Evolutionary conservation across 2,329 filamentous ascomycete genomes (phyloP).

Genomic region (Cytospora chrysosperma): DNA sequence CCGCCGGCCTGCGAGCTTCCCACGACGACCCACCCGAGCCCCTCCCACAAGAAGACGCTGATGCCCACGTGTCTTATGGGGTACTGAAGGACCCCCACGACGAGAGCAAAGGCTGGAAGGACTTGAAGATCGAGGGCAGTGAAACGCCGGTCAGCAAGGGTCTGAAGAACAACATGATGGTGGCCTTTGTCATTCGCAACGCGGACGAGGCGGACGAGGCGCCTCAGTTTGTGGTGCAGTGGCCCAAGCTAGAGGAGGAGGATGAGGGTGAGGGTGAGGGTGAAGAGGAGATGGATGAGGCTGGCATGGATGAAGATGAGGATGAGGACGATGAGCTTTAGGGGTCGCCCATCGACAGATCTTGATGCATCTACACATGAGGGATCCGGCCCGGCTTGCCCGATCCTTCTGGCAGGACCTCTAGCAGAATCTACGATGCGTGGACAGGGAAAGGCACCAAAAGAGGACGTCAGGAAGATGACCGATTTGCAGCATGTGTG

Average conservation of each 20-base stretch:
- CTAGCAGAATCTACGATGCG: background rate
- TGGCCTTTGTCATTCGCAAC: slow-evolving; percentile 50
- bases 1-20: slow-evolving; percentile 46
- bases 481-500: background rate
- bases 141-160: slow-evolving; percentile 44
- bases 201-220: slow-evolving; percentile 39
- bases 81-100: slow-evolving; percentile 46
- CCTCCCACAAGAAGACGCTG: slow-evolving; percentile 43
- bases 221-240: slow-evolving; percentile 45
- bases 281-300: slow-evolving; percentile 9
- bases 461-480: background rate
- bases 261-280: slow-evolving; percentile 41
- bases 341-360: background rate
- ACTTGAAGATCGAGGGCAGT: slow-evolving; percentile 38
- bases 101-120: slow-evolving; percentile 49
- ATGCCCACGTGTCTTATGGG: slow-evolving; percentile 46
- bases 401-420: background rate
- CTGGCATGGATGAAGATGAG: slow-evolving; percentile 2
- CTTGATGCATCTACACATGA: too few species aligned
- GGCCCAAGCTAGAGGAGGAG: slow-evolving; percentile 41
- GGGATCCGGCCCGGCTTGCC: background rate
- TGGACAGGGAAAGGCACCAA: background rate
- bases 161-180: slow-evolving; percentile 45
- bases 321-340: slow-evolving; percentile 14
- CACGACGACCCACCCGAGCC: slow-evolving; percentile 35